Conservation (phyloP, 306 rosid genomes). For the Cucurbita maxima region DNA sequence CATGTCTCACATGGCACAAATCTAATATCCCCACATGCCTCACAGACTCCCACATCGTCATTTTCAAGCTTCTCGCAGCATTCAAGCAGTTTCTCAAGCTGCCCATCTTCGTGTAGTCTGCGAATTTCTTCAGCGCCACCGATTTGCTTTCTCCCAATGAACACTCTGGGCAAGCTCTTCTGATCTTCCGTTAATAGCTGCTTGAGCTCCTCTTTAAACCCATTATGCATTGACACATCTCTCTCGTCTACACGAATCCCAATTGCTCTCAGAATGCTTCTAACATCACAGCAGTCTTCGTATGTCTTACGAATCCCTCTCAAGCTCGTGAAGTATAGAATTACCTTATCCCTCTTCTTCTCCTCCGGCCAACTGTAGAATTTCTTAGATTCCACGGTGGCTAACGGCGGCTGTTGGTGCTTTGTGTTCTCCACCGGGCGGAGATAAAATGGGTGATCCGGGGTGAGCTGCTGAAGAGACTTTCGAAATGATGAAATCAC, state of each 20-base stretch:
- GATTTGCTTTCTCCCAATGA: conserved; percentile 43
- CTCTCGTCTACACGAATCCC: conserved; percentile 62
- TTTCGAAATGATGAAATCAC: conserved; percentile 38
- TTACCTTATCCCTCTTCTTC: conserved; percentile 31
- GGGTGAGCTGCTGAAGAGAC: conserved; percentile 25
- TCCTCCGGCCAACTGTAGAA: conserved; percentile 14
- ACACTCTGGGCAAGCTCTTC: conserved; percentile 53
- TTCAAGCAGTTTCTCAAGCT: conserved; percentile 57
- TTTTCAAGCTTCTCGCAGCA: conserved; percentile 35
- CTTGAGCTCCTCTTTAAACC: conserved; percentile 70
- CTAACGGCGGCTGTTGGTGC: not conserved
- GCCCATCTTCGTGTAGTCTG: conserved; percentile 54
- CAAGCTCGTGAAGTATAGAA: conserved; percentile 66
- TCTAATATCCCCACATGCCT: conserved; percentile 76
- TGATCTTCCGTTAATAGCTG: conserved; percentile 29
- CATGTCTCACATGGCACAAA: conserved; percentile 89
- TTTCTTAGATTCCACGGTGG: not conserved
- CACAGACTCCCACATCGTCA: conserved; percentile 36
- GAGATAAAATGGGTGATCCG: conserved; percentile 13
- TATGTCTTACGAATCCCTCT: conserved; percentile 76
- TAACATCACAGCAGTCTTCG: conserved; percentile 75
- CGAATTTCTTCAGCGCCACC: conserved; percentile 82
- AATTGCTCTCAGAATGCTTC: conserved; percentile 43
- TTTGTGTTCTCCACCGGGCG: conserved; percentile 1
- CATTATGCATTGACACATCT: conserved; percentile 86